phyloP scores from a whole-genome alignment of 2,329 filamentous ascomycete species.

The Acephala macrosclerotiorum region DNA sequence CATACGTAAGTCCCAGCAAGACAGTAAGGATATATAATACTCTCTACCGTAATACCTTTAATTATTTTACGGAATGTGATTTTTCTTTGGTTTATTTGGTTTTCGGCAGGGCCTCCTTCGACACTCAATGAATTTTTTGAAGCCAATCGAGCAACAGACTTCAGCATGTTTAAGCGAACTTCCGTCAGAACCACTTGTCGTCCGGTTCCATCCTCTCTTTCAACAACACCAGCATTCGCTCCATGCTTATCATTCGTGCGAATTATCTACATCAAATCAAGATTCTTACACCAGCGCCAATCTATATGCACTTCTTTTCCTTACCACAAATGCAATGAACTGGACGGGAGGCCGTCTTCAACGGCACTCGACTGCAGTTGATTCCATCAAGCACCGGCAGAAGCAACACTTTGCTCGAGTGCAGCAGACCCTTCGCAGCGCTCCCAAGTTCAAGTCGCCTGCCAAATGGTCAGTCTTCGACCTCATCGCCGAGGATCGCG shows the following conservation, averaged over 20 bases:
- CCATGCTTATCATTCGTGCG: slow-evolving; percentile 11
- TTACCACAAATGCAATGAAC: slow-evolving; percentile 49
- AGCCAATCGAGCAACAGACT: neutral
- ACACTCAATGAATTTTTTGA: slow-evolving; percentile 5
- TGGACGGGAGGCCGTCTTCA: slow-evolving; percentile 57
- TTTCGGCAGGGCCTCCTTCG: neutral
- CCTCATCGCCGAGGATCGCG: slow-evolving; percentile 18
- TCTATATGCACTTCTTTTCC: slow-evolving; percentile 11
- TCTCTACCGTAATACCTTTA: neutral
- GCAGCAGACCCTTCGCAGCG: slow-evolving; percentile 45
- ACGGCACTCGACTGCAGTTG: slow-evolving; percentile 48
- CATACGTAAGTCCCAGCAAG: neutral
- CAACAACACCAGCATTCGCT: slow-evolving; percentile 1
- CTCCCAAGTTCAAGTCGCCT: slow-evolving; percentile 43
- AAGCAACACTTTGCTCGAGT: slow-evolving; percentile 56
- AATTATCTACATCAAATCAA: slow-evolving; percentile 4
- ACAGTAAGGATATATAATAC: slow-evolving; percentile 2
- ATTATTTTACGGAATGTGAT: neutral
- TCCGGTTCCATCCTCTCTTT: slow-evolving; percentile 3
- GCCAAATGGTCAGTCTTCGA: slow-evolving; percentile 33
- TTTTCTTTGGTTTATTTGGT: neutral
- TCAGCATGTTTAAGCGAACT: slow-evolving; percentile 4
- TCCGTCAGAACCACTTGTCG: neutral
- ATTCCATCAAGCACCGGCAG: slow-evolving; percentile 49
- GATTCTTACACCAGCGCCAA: neutral